Evolutionary conservation across 2,329 filamentous ascomycete species (phyloP), one percentile per base, ranked within the genome.

Genomic region (Fusarium brachygibbosum): DNA sequence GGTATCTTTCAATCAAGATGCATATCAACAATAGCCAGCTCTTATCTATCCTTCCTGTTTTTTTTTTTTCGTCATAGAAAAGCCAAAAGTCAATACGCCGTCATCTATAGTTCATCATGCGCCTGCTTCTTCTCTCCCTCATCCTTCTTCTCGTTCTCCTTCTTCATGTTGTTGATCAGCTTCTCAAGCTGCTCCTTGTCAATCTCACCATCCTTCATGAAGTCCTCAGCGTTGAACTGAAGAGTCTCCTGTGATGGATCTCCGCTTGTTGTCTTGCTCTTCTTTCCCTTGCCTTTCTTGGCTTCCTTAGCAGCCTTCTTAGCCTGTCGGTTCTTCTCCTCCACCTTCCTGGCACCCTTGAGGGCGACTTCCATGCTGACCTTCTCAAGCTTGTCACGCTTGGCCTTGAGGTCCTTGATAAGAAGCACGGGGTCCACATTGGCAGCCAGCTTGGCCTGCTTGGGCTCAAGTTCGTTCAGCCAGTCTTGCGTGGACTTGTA

Each of bases 341-440:
- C 85, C 54, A 85, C 85, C 72, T 85, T 84, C 71, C 83, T 85
- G 73, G 91, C 87, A 58, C 87, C 87, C 82, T 89, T 91, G 83
- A 91, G 87, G 56, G 93, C 86, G 49, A 94, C 84, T 25, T 93
- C 88, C 77, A 91, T 86, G 72, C 88, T 87, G 6, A 85, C 87
- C 76, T 92, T 89, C 76, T 91, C 88, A 9, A 98, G 85, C 77
- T 92, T 88, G 73, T 90, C 88, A 17, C 89, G 86, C 79, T 91
- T 91, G 25, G 83, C 84, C 60, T 88, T 82, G 31, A 97, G 79
- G 29, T 97, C 94, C 75, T 90, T 90, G 69, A 89, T 82, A 1
- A 91, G 85, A 11, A 97, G 84, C 9, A 90, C 90, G 0, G 93
- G 92, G 70, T 98, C 90, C 12, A 93, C 92, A 3, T 89, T 89